These are phyloP conservation scores for Penstemon davidsonii DNA, from an alignment of 257 asterid genomes.

Conservation along the genomic window DNA sequence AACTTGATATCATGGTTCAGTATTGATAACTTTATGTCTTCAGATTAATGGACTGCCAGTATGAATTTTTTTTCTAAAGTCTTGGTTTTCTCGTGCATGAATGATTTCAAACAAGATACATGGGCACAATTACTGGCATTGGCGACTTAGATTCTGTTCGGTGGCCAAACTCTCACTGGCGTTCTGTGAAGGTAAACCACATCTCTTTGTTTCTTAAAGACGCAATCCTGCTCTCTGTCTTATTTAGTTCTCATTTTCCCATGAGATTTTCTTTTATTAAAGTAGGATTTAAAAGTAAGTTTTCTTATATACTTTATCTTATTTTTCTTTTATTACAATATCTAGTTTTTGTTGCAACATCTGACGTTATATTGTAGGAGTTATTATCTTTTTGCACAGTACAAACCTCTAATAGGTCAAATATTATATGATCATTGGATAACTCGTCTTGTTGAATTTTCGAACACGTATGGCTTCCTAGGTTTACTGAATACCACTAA, in stretches of 20 bases:
- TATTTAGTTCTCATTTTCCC: background rate
- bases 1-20: background rate
- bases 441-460: background rate
- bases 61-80: slow-evolving; percentile 4
- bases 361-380: too few species aligned
- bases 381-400: too few species aligned
- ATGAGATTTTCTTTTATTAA: too few species aligned
- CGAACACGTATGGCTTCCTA: background rate
- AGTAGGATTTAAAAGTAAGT: too few species aligned
- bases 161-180: slow-evolving; percentile 97
- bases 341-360: too few species aligned
- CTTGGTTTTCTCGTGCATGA: slow-evolving; percentile 26
- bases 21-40: background rate
- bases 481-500: background rate
- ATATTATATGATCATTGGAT: background rate
- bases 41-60: background rate
- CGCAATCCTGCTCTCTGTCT: background rate
- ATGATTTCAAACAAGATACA: slow-evolving; percentile 57
- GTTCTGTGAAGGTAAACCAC: slow-evolving; percentile 78
- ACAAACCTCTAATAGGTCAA: too few species aligned
- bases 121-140: slow-evolving; percentile 96
- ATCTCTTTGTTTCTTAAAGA: slow-evolving; percentile 7
- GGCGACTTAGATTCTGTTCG: slow-evolving; percentile 94
- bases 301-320: too few species aligned
- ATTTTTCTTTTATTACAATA: too few species aligned